Percentiles rank a stretch among this genome's conserved stretches.
phyloP scores from a whole-genome alignment of 148 eudicot genomes.

The Rheum nobile region DNA sequence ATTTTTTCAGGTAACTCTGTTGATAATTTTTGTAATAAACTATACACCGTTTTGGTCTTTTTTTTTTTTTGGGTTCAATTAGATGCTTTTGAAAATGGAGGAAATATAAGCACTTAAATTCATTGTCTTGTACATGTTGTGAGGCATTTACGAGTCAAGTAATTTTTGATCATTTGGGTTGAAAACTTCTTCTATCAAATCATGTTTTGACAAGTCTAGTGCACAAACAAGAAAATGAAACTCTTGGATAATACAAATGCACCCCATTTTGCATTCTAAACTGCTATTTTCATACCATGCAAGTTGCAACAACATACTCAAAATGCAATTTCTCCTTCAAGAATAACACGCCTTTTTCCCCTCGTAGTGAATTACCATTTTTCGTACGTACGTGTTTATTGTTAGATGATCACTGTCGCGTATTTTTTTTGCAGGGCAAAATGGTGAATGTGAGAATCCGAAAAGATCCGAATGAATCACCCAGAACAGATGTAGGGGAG shows the following conservation, averaged over 20 bases:
- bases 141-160: background rate
- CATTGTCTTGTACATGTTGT: background rate
- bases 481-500: slow-evolving; percentile 58
- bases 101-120: background rate
- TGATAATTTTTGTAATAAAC: background rate
- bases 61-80: background rate
- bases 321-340: background rate
- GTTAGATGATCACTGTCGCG: background rate
- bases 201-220: background rate
- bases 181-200: background rate
- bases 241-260: background rate
- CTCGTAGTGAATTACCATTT: background rate
- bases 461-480: slow-evolving; percentile 29
- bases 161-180: background rate
- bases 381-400: background rate
- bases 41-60: background rate
- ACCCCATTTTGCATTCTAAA: background rate
- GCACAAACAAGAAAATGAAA: background rate
- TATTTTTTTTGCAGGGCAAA: slow-evolving; percentile 5
- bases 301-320: background rate
- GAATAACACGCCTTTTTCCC: background rate
- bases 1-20: background rate
- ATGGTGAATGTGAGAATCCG: slow-evolving; percentile 47
- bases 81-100: background rate
- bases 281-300: background rate